Percentiles rank a stretch among this genome's conserved stretches.
Conservation (phyloP, 306 rosid genomes). For the peach (Prunus persica) region DNA sequence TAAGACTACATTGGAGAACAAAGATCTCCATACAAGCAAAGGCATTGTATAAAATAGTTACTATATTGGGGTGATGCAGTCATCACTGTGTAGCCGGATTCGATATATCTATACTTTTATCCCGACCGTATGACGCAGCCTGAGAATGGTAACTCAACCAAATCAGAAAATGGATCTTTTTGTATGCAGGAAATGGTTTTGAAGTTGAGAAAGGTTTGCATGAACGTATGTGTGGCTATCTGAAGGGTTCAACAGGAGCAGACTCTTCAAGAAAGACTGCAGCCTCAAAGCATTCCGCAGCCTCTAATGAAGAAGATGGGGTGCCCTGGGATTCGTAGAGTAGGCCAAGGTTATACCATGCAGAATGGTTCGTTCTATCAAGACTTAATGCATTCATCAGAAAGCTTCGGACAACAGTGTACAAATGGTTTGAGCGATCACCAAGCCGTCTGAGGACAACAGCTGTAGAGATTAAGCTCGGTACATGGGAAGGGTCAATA, state of each 20-base stretch:
- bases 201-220: conserved; percentile 2
- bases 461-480: conserved; percentile 65
- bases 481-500: conserved; percentile 65
- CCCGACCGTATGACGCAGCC: background rate
- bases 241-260: conserved; percentile 80
- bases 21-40: background rate
- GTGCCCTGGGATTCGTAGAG: conserved; percentile 50
- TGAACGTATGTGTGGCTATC: conserved; percentile 29
- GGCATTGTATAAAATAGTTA: background rate
- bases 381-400: conserved; percentile 67
- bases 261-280: conserved; percentile 71
- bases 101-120: background rate
- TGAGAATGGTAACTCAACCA: background rate
- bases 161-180: background rate
- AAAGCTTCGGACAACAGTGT: conserved; percentile 49
- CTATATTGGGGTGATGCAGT: background rate
- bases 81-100: background rate
- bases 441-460: conserved; percentile 48
- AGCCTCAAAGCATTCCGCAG: conserved; percentile 76
- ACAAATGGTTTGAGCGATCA: conserved; percentile 4
- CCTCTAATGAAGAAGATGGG: conserved; percentile 52
- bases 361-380: conserved; percentile 58
- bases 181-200: background rate
- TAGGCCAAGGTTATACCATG: conserved; percentile 88
- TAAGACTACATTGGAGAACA: background rate